A percentile compares a stretch with the other conserved stretches of the same genome.
These are phyloP conservation scores for Macadamia integrifolia DNA, from an alignment of 164 flowering plant genomes.

Conservation along the genomic window DNA sequence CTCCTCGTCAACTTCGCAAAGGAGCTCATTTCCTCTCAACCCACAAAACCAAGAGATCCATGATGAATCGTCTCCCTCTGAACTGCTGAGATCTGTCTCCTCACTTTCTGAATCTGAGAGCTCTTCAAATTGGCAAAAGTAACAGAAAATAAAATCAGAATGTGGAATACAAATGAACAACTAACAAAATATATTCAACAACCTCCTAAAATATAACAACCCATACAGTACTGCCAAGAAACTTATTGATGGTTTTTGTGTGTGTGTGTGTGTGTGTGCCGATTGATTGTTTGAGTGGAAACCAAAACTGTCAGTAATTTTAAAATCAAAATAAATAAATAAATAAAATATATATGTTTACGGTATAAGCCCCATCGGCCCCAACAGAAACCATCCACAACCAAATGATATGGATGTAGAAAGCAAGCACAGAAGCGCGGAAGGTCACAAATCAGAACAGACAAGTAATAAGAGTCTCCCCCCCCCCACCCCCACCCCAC, in stretches of 20 bases:
- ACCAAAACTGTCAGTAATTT: not conserved
- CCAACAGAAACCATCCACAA: not conserved
- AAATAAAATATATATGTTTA: not conserved
- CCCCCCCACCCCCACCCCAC: no score
- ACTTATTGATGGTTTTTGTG: no score
- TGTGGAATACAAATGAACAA: not conserved
- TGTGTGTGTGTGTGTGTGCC: no score
- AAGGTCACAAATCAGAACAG: no score
- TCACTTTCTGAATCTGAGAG: constrained; percentile 84
- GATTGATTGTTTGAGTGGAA: not conserved
- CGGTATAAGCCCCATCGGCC: no score
- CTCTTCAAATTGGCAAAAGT: constrained; percentile 23
- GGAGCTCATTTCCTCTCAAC: constrained; percentile 87
- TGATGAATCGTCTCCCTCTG: constrained; percentile 87
- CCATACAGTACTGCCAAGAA: not conserved
- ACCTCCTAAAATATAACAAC: not conserved
- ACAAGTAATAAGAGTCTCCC: no score
- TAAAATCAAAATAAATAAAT: not conserved
- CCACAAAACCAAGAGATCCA: constrained; percentile 98
- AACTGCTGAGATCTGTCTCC: constrained; percentile 88
- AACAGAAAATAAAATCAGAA: not conserved
- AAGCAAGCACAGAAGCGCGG: no score
- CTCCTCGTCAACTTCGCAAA: constrained; percentile 95
- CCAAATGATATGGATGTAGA: no score
- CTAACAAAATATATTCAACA: not conserved